These are phyloP conservation scores for Aspergillus thermomutatus DNA, from an alignment of 2,329 filamentous ascomycete genomes.

Conservation along the genomic window DNA sequence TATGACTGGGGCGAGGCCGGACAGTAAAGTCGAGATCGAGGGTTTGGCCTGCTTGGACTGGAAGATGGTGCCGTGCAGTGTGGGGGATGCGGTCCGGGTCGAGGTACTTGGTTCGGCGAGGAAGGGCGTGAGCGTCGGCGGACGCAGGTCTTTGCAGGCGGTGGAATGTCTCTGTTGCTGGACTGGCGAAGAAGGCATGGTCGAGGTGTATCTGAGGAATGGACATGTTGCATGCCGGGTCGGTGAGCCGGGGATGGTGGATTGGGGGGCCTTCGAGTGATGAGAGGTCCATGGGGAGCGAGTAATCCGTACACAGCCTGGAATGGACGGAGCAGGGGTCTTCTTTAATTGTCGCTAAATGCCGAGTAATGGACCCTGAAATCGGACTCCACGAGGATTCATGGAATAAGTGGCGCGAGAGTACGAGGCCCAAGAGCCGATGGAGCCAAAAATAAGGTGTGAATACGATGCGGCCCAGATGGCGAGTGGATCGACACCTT, in stretches of 20 bases:
- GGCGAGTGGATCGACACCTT: conserved; percentile 8
- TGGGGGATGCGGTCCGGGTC: neutral
- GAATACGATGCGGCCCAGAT: conserved; percentile 13
- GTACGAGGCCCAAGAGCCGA: conserved; percentile 9
- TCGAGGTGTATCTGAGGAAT: conserved; percentile 12
- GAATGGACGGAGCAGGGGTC: neutral
- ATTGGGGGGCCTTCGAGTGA: conserved; percentile 35
- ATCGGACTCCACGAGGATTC: neutral
- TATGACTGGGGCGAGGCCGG: neutral
- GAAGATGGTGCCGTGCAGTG: neutral
- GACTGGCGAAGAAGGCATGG: neutral
- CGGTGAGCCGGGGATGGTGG: conserved; percentile 16
- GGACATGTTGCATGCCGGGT: neutral
- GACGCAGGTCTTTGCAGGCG: conserved; percentile 13
- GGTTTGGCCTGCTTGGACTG: neutral
- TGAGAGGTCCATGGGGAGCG: conserved; percentile 29
- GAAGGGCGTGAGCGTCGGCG: conserved; percentile 8
- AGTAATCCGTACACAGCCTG: neutral
- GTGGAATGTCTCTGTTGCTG: conserved; percentile 5
- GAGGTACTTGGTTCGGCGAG: neutral
- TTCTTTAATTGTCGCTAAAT: neutral
- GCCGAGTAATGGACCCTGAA: neutral
- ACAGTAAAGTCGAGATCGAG: neutral
- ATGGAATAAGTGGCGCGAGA: conserved; percentile 5
- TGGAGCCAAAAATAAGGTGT: conserved; percentile 14